Evolutionary conservation across 805 yeast genomes (phyloP).

Genomic region (Monosporozyma servazzii): DNA sequence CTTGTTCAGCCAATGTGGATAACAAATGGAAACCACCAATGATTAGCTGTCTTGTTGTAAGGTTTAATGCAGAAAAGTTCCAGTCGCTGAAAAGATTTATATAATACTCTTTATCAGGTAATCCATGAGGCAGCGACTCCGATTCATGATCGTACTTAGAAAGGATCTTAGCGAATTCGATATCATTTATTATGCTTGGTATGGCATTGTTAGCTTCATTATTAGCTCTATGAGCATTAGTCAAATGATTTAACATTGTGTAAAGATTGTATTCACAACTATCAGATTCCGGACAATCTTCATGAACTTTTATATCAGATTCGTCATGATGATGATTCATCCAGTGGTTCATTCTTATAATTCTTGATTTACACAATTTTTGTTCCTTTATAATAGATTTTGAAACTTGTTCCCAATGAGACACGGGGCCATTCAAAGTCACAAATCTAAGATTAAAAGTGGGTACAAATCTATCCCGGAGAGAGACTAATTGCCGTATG

Average conservation of each 20-base stretch:
- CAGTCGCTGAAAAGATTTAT: conserved; percentile 18
- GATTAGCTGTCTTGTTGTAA: conserved; percentile 20
- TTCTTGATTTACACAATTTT: conserved; percentile 10
- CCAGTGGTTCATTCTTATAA: conserved; percentile 26
- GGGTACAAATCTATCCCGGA: conserved; percentile 17
- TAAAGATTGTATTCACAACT: conserved; percentile 18
- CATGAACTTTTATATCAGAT: background rate
- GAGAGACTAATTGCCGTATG: conserved; percentile 11
- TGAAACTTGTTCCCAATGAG: background rate
- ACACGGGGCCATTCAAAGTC: conserved; percentile 1
- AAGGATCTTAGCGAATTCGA: conserved; percentile 12
- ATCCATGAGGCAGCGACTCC: conserved; percentile 1
- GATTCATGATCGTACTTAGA: background rate
- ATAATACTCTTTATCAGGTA: conserved; percentile 4
- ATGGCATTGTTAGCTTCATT: conserved; percentile 1
- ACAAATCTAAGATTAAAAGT: conserved; percentile 18
- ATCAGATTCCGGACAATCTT: background rate
- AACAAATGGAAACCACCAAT: conserved; percentile 22
- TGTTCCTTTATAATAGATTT: conserved; percentile 3
- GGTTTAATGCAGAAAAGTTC: conserved; percentile 25
- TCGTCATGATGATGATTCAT: conserved; percentile 17
- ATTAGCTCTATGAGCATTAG: background rate
- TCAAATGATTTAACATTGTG: conserved; percentile 22
- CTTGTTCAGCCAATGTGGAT: conserved; percentile 12
- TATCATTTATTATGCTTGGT: conserved; percentile 15